Percentiles rank a stretch among this genome's conserved stretches.
Evolutionary conservation across 139 green algal genomes (phyloP).

Genomic region (Picochlorum sp.): DNA sequence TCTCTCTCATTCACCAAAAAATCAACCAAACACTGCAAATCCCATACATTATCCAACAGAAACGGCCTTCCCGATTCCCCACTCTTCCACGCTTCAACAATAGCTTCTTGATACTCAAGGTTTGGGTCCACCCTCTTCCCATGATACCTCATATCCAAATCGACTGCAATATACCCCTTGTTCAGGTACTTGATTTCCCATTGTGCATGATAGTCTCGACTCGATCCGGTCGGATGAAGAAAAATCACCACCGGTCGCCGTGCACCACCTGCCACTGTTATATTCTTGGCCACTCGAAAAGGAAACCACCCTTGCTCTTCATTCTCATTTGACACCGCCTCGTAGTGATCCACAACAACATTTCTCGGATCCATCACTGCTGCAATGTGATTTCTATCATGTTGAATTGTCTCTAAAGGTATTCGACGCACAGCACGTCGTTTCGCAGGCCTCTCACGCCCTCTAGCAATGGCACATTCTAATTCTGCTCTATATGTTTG

Average conservation of each 20-base stretch:
- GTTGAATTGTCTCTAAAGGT: no score
- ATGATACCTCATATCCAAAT: constrained; percentile 51
- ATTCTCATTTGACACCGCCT: constrained; percentile 6
- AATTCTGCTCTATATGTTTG: no score
- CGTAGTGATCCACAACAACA: constrained; percentile 5
- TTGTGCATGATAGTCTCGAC: constrained; percentile 18
- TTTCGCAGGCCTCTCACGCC: no score
- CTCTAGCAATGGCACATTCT: no score
- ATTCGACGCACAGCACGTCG: no score
- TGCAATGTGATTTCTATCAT: background rate
- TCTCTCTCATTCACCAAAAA: constrained; percentile 21
- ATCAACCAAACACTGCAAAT: constrained; percentile 54
- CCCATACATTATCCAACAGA: constrained; percentile 63
- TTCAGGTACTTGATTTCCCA: constrained; percentile 26
- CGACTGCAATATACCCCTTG: constrained; percentile 36
- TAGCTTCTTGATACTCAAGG: constrained; percentile 30
- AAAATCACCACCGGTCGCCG: constrained; percentile 21
- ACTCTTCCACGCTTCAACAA: constrained; percentile 23
- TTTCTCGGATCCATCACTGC: background rate
- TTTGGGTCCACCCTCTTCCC: constrained; percentile 13
- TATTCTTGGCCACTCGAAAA: constrained; percentile 21
- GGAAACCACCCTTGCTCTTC: constrained; percentile 39
- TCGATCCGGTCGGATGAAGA: constrained; percentile 35
- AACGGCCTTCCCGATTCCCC: constrained; percentile 39
- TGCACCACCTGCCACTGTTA: background rate